Percentiles rank a stretch among this genome's conserved stretches.
phyloP scores from a whole-genome alignment of 768 basidiomycete genomes.

The Imleria badia region DNA sequence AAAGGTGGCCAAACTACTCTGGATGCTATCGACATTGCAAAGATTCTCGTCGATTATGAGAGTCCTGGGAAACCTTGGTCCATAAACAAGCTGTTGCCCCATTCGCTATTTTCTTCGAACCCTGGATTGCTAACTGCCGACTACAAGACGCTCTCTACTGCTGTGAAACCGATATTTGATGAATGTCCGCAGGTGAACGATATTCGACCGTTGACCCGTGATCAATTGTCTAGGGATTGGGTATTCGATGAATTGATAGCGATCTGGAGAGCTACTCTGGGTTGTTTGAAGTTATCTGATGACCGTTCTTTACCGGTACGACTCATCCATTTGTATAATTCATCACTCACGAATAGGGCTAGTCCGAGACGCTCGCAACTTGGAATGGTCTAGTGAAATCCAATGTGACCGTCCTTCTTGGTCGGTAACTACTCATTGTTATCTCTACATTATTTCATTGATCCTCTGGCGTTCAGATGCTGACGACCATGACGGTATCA shows the following conservation, averaged over 20 bases:
- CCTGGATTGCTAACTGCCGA: constrained; percentile 58
- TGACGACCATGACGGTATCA: constrained; percentile 39
- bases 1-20: constrained; percentile 50
- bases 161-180: constrained; percentile 53
- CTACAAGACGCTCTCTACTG: constrained; percentile 43
- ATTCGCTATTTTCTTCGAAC: constrained; percentile 52
- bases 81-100: constrained; percentile 47
- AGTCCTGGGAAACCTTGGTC: constrained; percentile 42
- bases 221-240: constrained; percentile 55
- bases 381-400: constrained; percentile 60
- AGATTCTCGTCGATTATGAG: constrained; percentile 39
- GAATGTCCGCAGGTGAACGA: constrained; percentile 54
- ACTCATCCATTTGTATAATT: constrained; percentile 3
- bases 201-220: constrained; percentile 53
- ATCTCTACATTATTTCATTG: neutral
- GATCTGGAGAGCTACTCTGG: constrained; percentile 51
- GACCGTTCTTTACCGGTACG: constrained; percentile 52
- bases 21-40: constrained; percentile 55
- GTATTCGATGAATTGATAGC: constrained; percentile 52
- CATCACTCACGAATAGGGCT: constrained; percentile 1
- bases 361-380: constrained; percentile 49
- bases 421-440: constrained; percentile 43
- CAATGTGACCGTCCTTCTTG: constrained; percentile 46
- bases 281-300: constrained; percentile 45
- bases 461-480: constrained; percentile 35